Conservation (phyloP, 179 eudicot genomes). For the Silene coronaria region DNA sequence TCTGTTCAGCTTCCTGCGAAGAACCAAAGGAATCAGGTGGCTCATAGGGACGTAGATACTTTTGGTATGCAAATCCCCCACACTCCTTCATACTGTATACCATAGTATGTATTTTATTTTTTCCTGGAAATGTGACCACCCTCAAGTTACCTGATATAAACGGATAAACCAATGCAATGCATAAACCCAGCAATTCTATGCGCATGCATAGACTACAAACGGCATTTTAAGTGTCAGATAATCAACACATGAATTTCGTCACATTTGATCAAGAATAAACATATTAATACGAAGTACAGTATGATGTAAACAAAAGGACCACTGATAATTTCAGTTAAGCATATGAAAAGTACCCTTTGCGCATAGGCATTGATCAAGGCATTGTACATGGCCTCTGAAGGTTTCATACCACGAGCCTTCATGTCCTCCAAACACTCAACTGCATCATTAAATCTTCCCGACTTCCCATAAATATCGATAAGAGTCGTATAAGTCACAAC, state of each 20-base stretch:
- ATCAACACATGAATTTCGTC: background rate
- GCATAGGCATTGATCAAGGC: conserved; percentile 97
- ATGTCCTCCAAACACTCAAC: conserved; percentile 89
- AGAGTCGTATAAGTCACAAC: conserved; percentile 85
- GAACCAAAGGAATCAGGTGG: background rate
- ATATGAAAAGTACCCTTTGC: conserved; percentile 57
- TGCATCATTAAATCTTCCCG: conserved; percentile 87
- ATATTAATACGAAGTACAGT: too few species aligned
- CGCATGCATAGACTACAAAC: background rate
- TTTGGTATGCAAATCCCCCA: background rate
- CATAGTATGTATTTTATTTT: background rate
- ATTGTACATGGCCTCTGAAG: conserved; percentile 85
- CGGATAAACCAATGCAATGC: too few species aligned
- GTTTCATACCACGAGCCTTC: conserved; percentile 82
- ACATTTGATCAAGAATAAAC: background rate
- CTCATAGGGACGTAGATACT: background rate
- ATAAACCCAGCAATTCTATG: background rate
- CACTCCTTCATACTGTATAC: background rate
- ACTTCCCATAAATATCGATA: conserved; percentile 73
- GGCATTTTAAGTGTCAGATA: background rate
- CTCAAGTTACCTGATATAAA: background rate
- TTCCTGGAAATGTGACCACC: background rate
- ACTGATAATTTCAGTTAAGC: background rate
- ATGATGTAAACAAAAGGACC: background rate
- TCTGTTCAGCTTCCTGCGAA: background rate